A percentile compares a stretch with the other conserved stretches of the same genome.
Conservation (phyloP, 1,139 yeast species). For the Taphrina flavorubra region DNA sequence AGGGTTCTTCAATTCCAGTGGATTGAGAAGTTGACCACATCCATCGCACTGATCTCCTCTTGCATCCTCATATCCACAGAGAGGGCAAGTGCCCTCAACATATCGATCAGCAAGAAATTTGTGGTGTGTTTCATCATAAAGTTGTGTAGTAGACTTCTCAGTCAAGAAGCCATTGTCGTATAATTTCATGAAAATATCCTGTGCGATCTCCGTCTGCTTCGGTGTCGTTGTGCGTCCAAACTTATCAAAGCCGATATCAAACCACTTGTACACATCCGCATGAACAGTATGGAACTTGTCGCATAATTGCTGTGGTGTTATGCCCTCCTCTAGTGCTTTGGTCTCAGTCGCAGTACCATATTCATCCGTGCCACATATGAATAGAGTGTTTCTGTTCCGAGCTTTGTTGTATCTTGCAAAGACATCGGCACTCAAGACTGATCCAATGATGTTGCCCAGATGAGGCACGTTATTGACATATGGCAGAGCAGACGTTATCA, state of each 20-base stretch:
- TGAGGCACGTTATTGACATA: slow-evolving; percentile 98
- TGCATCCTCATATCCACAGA: slow-evolving; percentile 92
- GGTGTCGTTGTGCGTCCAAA: slow-evolving; percentile 96
- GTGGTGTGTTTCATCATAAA: slow-evolving; percentile 86
- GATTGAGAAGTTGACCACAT: slow-evolving; percentile 87
- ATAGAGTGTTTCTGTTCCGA: slow-evolving; percentile 84
- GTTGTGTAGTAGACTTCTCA: slow-evolving; percentile 85
- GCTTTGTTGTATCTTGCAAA: slow-evolving; percentile 88
- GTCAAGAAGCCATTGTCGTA: slow-evolving; percentile 77
- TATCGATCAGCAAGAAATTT: slow-evolving; percentile 94
- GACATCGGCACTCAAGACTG: slow-evolving; percentile 93
- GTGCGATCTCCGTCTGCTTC: slow-evolving; percentile 92
- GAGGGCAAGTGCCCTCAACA: slow-evolving; percentile 97
- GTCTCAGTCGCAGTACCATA: slow-evolving; percentile 99
- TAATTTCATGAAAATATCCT: slow-evolving; percentile 81
- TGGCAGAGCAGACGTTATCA: slow-evolving; percentile 95
- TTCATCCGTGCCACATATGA: slow-evolving; percentile 96
- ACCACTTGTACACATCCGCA: slow-evolving; percentile 92
- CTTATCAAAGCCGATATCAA: slow-evolving; percentile 89
- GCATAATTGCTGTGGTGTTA: slow-evolving; percentile 85
- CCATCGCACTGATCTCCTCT: slow-evolving; percentile 99
- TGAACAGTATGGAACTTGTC: slow-evolving; percentile 88
- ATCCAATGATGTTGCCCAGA: slow-evolving; percentile 93
- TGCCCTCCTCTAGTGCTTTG: slow-evolving; percentile 91
- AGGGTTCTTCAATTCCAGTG: slow-evolving; percentile 90